Evolutionary conservation across 140 eudicot genomes (phyloP).

Genomic region (Flaveria floridana): DNA sequence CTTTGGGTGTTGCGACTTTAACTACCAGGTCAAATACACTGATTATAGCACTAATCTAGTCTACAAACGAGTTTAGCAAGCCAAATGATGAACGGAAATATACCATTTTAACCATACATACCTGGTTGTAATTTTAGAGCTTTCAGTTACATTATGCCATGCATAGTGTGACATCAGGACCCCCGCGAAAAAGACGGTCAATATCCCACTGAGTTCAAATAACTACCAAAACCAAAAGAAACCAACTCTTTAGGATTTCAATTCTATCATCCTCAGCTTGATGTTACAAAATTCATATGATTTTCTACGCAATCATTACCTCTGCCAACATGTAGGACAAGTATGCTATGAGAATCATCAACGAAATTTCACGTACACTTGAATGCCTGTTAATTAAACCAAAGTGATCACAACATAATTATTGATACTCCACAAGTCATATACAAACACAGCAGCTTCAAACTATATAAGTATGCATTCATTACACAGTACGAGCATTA

Average conservation of each 20-base stretch:
- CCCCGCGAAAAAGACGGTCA: constrained; percentile 89
- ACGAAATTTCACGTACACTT: constrained; percentile 83
- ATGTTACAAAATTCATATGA: not conserved
- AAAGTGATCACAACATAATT: not conserved
- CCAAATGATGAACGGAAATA: not conserved
- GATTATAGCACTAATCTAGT: no score
- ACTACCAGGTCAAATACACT: no score
- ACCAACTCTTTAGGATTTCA: not conserved
- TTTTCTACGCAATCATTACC: constrained; percentile 44
- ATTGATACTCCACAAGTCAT: not conserved
- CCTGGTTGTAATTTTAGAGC: constrained; percentile 81
- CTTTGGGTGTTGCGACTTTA: no score
- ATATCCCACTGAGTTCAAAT: constrained; percentile 75
- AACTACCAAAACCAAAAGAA: constrained; percentile 51
- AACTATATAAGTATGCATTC: not conserved
- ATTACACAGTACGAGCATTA: not conserved
- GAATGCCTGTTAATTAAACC: constrained; percentile 61
- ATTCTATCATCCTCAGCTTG: not conserved
- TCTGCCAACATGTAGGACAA: constrained; percentile 95
- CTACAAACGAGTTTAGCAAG: not conserved
- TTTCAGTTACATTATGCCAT: constrained; percentile 91
- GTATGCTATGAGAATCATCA: constrained; percentile 85
- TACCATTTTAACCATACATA: constrained; percentile 18
- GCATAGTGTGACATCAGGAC: constrained; percentile 96
- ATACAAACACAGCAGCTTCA: not conserved